phyloP scores from a whole-genome alignment of 768 basidiomycete species.

The Termitomyces sp. region DNA sequence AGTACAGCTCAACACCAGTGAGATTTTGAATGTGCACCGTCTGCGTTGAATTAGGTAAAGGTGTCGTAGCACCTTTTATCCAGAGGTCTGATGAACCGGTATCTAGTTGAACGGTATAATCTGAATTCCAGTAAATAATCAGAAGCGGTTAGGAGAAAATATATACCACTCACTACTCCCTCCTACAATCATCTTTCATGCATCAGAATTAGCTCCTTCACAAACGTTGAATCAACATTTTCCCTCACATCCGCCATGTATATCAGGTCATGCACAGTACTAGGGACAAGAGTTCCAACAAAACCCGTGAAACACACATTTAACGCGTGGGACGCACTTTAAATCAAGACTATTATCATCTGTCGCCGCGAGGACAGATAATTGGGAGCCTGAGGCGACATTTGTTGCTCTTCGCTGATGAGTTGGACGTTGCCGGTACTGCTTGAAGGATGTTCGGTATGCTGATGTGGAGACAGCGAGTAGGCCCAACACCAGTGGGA shows the following conservation, averaged over 20 bases:
- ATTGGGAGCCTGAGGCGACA: conserved; percentile 22
- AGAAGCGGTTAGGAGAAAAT: not conserved
- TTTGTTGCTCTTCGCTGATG: conserved; percentile 32
- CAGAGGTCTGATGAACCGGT: conserved; percentile 85
- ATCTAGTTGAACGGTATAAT: conserved; percentile 72
- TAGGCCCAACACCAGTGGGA: conserved; percentile 31
- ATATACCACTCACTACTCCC: conserved; percentile 35
- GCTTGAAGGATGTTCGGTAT: conserved; percentile 40
- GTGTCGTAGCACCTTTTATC: conserved; percentile 43
- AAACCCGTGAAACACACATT: not conserved
- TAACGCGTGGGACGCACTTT: conserved; percentile 28
- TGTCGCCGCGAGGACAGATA: conserved; percentile 26
- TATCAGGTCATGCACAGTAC: conserved; percentile 70
- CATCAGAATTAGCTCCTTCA: conserved; percentile 1
- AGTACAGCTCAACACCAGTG: not conserved
- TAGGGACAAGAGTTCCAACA: conserved; percentile 18
- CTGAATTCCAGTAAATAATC: conserved; percentile 28
- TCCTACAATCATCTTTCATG: conserved; percentile 57
- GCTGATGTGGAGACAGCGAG: conserved; percentile 35
- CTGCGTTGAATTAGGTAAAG: conserved; percentile 41
- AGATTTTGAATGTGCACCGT: conserved; percentile 34
- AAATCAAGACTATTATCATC: conserved; percentile 34
- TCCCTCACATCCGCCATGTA: conserved; percentile 70
- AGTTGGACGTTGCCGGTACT: conserved; percentile 26
- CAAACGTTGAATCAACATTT: conserved; percentile 3